Percentiles rank a stretch among this genome's conserved stretches.
Conservation (phyloP, 352 stramenopile species). For the Pythium brassicae region DNA sequence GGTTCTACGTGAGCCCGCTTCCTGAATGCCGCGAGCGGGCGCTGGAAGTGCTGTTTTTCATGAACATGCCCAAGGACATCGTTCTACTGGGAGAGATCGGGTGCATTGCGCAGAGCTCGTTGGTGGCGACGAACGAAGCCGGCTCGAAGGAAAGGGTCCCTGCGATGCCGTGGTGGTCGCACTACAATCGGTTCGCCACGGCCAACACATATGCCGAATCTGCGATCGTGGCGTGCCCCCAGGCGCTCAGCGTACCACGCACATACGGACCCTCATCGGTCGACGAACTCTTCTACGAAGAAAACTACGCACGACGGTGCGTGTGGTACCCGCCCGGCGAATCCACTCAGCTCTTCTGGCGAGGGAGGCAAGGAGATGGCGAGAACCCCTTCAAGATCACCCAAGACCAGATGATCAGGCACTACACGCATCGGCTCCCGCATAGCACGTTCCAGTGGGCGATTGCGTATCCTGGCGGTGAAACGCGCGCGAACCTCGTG, state of each 20-base stretch:
- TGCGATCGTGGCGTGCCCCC: too few relatives aligned
- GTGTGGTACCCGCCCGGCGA: slow-evolving; percentile 31
- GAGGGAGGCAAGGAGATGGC: slow-evolving; percentile 34
- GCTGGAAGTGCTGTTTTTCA: slow-evolving; percentile 39
- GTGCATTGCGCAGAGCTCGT: slow-evolving; percentile 23
- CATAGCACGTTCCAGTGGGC: slow-evolving; percentile 33
- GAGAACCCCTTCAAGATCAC: slow-evolving; percentile 26
- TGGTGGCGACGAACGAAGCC: background rate
- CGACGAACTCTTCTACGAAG: slow-evolving; percentile 13
- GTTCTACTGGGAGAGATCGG: slow-evolving; percentile 35
- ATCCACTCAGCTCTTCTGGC: background rate
- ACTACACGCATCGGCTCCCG: slow-evolving; percentile 29
- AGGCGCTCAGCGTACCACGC: too few relatives aligned
- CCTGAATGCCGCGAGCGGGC: slow-evolving; percentile 1
- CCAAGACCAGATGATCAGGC: slow-evolving; percentile 11
- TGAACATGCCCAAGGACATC: slow-evolving; percentile 31
- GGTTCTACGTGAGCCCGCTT: too few relatives aligned
- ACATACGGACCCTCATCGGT: slow-evolving; percentile 13
- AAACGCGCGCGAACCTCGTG: slow-evolving; percentile 34
- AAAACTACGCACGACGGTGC: slow-evolving; percentile 20
- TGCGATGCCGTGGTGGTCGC: slow-evolving; percentile 16
- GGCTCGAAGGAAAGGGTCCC: background rate
- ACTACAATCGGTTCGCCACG: slow-evolving; percentile 11
- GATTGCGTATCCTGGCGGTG: slow-evolving; percentile 27
- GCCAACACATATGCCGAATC: background rate